Percentiles rank a stretch among this genome's conserved stretches.
These are phyloP conservation scores for Xerocomellus chrysenteron DNA, from an alignment of 768 basidiomycete genomes.

Conservation along the genomic window DNA sequence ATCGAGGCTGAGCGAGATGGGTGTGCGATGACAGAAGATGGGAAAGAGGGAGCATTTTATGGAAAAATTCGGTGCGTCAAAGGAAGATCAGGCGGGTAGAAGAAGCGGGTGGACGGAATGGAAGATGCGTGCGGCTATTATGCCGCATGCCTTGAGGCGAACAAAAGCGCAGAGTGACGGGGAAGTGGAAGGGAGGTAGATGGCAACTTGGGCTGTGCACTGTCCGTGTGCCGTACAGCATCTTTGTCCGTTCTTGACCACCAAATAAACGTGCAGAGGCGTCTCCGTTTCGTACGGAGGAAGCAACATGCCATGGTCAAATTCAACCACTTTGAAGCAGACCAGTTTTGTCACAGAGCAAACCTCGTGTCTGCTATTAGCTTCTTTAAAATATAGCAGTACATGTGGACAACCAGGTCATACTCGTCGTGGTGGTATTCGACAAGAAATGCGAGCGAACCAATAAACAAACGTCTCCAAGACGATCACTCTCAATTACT, in stretches of 20 bases:
- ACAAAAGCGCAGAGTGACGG: slow-evolving; percentile 14
- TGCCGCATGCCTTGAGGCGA: slow-evolving; percentile 25
- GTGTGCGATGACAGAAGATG: neutral
- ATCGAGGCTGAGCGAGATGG: neutral
- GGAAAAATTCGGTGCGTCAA: neutral
- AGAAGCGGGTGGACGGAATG: neutral
- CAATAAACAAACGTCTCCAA: neutral
- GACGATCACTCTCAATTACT: slow-evolving; percentile 5
- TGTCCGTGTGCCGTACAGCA: neutral
- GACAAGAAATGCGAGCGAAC: slow-evolving; percentile 1
- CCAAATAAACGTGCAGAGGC: too few species aligned
- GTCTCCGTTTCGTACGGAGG: too few species aligned
- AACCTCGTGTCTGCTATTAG: neutral
- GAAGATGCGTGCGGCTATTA: slow-evolving; percentile 3
- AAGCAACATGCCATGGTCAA: neutral
- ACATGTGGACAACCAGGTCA: slow-evolving; percentile 10
- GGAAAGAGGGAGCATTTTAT: neutral
- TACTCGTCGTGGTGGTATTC: neutral
- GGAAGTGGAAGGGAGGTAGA: neutral
- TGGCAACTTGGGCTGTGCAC: slow-evolving; percentile 8
- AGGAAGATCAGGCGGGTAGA: neutral
- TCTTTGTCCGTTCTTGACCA: neutral
- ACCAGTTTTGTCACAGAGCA: too few species aligned
- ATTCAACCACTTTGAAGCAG: too few species aligned
- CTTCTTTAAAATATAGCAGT: slow-evolving; percentile 1